These are phyloP conservation scores for Leccinum solheimii DNA, from an alignment of 1,284 basidiomycete species.

Conservation along the genomic window DNA sequence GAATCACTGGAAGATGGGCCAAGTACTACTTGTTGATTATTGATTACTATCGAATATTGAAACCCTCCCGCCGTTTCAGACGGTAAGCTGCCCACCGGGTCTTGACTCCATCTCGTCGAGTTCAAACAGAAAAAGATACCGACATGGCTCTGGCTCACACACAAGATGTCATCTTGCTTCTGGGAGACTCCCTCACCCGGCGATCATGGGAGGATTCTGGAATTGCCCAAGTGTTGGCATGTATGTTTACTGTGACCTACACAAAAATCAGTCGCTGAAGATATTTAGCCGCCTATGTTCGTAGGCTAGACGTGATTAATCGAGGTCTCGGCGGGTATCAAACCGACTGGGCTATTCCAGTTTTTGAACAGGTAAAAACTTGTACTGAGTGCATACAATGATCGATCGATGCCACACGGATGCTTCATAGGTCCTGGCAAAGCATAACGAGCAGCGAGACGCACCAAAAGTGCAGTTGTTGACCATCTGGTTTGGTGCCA, in stretches of 20 bases:
- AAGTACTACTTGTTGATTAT: no score
- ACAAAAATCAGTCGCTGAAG: conserved; percentile 2
- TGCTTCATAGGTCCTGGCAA: conserved; percentile 52
- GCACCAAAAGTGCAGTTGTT: conserved; percentile 69
- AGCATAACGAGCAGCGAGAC: conserved; percentile 47
- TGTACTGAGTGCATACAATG: not conserved
- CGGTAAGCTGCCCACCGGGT: no score
- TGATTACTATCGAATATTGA: no score
- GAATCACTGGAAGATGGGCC: not conserved
- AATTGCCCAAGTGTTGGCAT: conserved; percentile 60
- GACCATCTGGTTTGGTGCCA: conserved; percentile 88
- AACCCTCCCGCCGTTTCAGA: no score
- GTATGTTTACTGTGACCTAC: conserved; percentile 42
- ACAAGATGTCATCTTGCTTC: conserved; percentile 67
- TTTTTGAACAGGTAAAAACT: conserved; percentile 67
- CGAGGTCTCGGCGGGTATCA: conserved; percentile 83
- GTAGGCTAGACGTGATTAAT: conserved; percentile 82
- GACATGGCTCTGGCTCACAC: conserved; percentile 53
- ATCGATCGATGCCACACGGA: not conserved
- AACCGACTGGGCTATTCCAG: conserved; percentile 78
- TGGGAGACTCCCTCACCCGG: conserved; percentile 79
- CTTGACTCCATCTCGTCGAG: not conserved
- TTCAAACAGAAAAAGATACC: not conserved
- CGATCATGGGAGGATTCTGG: conserved; percentile 58
- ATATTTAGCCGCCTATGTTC: conserved; percentile 64